phyloP scores from a whole-genome alignment of 2,329 filamentous ascomycete genomes.

The Fusarium acutatum region DNA sequence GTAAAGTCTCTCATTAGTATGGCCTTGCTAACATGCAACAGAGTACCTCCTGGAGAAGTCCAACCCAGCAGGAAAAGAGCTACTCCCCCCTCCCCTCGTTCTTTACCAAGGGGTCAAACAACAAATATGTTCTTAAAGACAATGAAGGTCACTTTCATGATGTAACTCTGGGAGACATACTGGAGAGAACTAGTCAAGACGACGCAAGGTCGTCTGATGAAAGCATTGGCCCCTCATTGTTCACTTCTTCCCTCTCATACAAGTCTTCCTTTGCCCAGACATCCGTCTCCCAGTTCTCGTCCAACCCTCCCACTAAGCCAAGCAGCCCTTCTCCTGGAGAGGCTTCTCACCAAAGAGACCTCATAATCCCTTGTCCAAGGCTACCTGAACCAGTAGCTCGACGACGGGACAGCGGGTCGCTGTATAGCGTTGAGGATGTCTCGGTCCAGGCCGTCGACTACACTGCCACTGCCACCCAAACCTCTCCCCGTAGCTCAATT shows the following conservation, averaged over 20 bases:
- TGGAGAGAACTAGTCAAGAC: neutral
- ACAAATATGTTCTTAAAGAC: neutral
- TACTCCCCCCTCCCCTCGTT: neutral
- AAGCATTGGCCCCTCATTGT: slow-evolving; percentile 7
- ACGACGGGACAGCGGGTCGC: slow-evolving; percentile 2
- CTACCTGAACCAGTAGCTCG: slow-evolving; percentile 5
- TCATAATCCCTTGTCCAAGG: neutral
- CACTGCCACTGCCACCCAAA: slow-evolving; percentile 10
- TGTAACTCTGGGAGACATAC: neutral
- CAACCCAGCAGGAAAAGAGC: neutral
- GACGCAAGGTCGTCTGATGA: slow-evolving; percentile 9
- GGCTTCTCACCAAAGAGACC: neutral
- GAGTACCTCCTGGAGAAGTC: neutral
- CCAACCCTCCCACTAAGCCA: neutral
- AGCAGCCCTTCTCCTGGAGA: neutral
- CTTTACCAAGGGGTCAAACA: neutral
- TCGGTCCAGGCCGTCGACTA: neutral
- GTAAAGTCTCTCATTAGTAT: rapidly evolving
- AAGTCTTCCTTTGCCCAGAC: slow-evolving; percentile 27
- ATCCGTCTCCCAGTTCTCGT: slow-evolving; percentile 7
- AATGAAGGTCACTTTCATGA: neutral
- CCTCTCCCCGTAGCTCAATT: slow-evolving; percentile 4
- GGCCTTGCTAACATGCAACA: neutral
- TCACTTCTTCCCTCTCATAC: slow-evolving; percentile 15
- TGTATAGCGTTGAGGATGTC: neutral